phyloP scores from a whole-genome alignment of 495 filamentous ascomycete species.

The Aspergillus sclerotiicarbonarius region DNA sequence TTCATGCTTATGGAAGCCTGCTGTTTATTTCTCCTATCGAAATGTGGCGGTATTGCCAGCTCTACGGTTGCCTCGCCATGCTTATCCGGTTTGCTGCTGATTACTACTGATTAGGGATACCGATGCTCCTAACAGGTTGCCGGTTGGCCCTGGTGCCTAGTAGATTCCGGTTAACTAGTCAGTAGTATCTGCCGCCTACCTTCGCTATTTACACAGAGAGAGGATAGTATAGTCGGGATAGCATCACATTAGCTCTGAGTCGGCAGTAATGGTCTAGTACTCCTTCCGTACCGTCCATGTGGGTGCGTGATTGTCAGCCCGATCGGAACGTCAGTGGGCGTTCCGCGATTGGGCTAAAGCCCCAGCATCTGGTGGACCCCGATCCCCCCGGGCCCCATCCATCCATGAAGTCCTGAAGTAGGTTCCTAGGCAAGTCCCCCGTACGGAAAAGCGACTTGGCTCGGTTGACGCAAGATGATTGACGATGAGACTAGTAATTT shows the following conservation, averaged over 20 bases:
- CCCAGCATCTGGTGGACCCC: constrained; percentile 6
- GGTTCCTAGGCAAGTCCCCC: neutral
- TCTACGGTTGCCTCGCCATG: constrained; percentile 2
- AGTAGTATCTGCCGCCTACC: no score
- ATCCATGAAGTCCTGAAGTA: constrained; percentile 7
- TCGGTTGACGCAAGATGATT: no score
- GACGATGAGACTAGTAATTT: neutral
- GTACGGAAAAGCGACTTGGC: neutral
- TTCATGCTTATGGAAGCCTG: neutral
- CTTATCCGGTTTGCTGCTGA: neutral
- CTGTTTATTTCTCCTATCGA: neutral
- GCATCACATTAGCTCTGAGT: no score
- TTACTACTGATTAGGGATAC: neutral
- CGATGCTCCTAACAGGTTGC: neutral
- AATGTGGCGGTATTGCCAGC: neutral
- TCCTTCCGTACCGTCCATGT: constrained; percentile 9
- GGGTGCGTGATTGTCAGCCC: constrained; percentile 21
- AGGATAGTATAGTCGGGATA: no score
- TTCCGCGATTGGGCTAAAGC: constrained; percentile 23
- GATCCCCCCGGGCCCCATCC: constrained; percentile 4
- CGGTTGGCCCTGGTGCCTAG: neutral
- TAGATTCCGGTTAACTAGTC: no score
- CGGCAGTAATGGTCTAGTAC: no score
- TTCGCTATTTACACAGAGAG: no score
- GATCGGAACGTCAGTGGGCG: constrained; percentile 20